Evolutionary conservation across 2,329 filamentous ascomycete species (phyloP), one percentile per base, ranked within the genome.

Genomic region (Colletotrichum tropicicola): DNA sequence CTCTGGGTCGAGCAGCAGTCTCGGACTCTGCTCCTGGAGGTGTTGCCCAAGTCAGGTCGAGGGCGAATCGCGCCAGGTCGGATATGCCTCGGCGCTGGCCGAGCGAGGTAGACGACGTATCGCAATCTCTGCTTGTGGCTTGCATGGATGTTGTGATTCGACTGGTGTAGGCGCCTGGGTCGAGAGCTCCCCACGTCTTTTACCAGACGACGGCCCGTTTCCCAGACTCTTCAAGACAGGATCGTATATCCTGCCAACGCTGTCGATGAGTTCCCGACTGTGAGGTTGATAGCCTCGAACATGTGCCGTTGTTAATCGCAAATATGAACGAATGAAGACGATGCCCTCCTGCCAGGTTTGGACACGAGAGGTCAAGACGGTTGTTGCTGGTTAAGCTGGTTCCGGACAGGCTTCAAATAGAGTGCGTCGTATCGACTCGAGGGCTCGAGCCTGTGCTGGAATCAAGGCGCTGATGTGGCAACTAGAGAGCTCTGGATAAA

Each of bases 81-180:
- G 82, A 81, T 76, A 82, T 80, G 73, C 85, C 83, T 82, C 86
- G 86, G 80, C 84, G 85, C 74, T 86, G 83, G 79, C 86, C 85
- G 79, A 87, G 82, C 69, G 83, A 79, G 73, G 77, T 73, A 70
- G 77, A 75, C 69, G 77, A 78, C 72, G 79, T 75, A 73, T 84
- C 80, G 77, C 76, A 73, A 71, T 74, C 74, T 70, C 76, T 76
- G 74, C 75, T 81, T 79, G 78, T 74, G 73, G 79, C 80, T 82
- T 84, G 83, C 87, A 90, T 90, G 84, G 85, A 77, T 72, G 66
- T 75, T 73, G 70, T 72, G 73, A 70, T 62, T 65, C 59, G 62
- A 62, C 59, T 56, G 58, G 56, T 43, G 47, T 52, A 52, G 67
- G 63, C 59, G 73, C 70, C 64, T 66, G 54, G 63, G 54, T 51